Base-by-base conservation (phyloP, 75 land plant species). In the Selaginella moellendorffii region DNA sequence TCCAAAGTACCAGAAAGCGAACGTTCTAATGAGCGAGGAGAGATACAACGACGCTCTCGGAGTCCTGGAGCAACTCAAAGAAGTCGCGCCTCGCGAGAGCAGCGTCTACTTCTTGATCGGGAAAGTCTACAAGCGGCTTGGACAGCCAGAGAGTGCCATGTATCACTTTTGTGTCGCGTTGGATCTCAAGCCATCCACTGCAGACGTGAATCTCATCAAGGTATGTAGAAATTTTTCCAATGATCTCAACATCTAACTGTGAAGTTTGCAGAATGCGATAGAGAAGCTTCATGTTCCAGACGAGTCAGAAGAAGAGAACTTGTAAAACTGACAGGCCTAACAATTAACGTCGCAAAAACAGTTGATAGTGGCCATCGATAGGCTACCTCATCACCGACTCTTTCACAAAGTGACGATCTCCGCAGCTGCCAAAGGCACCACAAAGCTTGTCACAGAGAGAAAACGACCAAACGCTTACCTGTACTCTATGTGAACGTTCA, bases 81-180 rank as follows among this genome's bases (percentile, higher is more conserved):
- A 89, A 56, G 72, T 71, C 61, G 83, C 85, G 9, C 99, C 99
- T n/a, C 83, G 85, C 63, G 99, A 93, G 64, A 82, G 96, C 74
- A 83, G 96, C 73, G 83, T 93, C 1, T 89, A 75, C 72, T 92
- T 95, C 54, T 69, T 93, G 56, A 89, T 93, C 85, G 99, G 96
- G 14, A 82, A 73, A 58, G 85, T 89, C 20, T 93, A 88, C 65
- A 89, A 93, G 60, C 79, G 85, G 1, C 75, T 78, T 0, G 76
- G 82, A 62, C 79, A 76, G 80, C 79, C 79, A 36, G 87, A 89
- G 24, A 84, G 82, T 24, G 99, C 99, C 25, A 86, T 93, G 90
- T 82, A 86, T 70, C 79, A 86, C 68, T 93, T 77, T 70, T 89
- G 90, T 52, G 73, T 82, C 67, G 99, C 99, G 18, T 74, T 93